Percentiles rank a stretch among this genome's conserved stretches.
Evolutionary conservation across 2,329 filamentous ascomycete genomes (phyloP).

Genomic region (Pseudomassariella vexata): DNA sequence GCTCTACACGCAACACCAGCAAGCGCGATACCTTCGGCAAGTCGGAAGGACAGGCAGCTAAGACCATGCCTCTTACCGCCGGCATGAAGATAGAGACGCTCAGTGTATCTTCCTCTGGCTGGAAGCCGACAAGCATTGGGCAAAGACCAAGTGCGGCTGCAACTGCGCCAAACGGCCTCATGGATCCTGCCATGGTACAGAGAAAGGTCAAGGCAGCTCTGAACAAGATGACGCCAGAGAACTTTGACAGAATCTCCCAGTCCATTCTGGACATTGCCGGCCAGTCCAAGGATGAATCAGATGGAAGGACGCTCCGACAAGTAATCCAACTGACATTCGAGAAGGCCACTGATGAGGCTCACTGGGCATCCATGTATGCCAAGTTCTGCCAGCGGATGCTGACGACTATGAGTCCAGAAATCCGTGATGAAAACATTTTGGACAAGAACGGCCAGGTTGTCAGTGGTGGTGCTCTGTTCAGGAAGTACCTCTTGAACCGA

Average conservation of each 20-base stretch:
- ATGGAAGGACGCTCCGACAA: slow-evolving; percentile 90
- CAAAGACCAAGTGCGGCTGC: slow-evolving; percentile 30
- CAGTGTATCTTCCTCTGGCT: slow-evolving; percentile 65
- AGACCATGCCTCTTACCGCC: slow-evolving; percentile 87
- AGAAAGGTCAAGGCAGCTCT: slow-evolving; percentile 97
- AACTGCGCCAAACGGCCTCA: slow-evolving; percentile 46
- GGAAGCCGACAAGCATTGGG: slow-evolving; percentile 77
- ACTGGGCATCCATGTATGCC: slow-evolving; percentile 98
- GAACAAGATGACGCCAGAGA: slow-evolving; percentile 99
- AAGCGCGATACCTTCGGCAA: slow-evolving; percentile 54
- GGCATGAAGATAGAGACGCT: slow-evolving; percentile 79
- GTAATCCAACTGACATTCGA: slow-evolving; percentile 99
- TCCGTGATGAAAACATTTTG: slow-evolving; percentile 89
- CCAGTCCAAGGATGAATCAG: slow-evolving; percentile 91
- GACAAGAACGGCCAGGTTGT: slow-evolving; percentile 88
- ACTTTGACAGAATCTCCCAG: slow-evolving; percentile 75
- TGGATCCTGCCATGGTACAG: slow-evolving; percentile 91
- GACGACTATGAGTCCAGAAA: slow-evolving; percentile 88
- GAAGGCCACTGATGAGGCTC: slow-evolving; percentile 96
- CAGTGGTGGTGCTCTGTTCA: slow-evolving; percentile 88
- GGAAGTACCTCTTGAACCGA: slow-evolving; percentile 96
- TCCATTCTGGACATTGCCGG: slow-evolving; percentile 89
- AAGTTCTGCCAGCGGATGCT: slow-evolving; percentile 98
- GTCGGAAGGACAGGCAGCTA: slow-evolving; percentile 65
- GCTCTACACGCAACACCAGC: slow-evolving; percentile 57